Conservation (phyloP, 148 eudicot species). For the Amaranthus hypochondriacus region DNA sequence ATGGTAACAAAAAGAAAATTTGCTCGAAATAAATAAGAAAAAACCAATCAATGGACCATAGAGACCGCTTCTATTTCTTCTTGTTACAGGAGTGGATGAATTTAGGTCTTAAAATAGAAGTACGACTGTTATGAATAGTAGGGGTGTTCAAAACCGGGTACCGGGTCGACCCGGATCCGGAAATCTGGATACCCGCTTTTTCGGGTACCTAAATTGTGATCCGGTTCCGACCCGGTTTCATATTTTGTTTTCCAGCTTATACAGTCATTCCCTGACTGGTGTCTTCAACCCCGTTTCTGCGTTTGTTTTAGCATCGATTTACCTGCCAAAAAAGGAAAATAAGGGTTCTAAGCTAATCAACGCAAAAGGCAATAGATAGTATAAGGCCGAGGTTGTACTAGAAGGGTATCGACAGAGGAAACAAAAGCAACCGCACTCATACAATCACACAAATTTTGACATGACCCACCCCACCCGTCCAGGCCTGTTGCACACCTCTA, state of each 20-base stretch:
- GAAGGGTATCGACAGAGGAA: not conserved
- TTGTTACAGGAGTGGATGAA: not conserved
- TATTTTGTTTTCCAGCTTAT: not conserved
- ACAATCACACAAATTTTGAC: no score
- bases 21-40: not conserved
- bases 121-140: not conserved
- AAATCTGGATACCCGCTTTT: no score
- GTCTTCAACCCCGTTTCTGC: not conserved
- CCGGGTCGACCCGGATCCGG: no score
- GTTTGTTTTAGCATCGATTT: not conserved
- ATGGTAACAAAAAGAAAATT: no score
- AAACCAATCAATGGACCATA: not conserved
- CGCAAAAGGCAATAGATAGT: not conserved
- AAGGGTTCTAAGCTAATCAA: not conserved
- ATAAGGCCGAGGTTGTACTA: not conserved
- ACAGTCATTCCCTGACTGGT: not conserved
- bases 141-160: no score
- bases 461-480: no score
- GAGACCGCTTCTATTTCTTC: not conserved
- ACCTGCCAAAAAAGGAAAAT: constrained; percentile 6
- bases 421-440: not conserved
- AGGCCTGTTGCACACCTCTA: no score
- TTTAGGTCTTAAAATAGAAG: not conserved
- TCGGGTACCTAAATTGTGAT: no score
- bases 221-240: not conserved